Evolutionary conservation across 2,329 filamentous ascomycete species (phyloP).

Genomic region (Trichoderma brevicompactum): DNA sequence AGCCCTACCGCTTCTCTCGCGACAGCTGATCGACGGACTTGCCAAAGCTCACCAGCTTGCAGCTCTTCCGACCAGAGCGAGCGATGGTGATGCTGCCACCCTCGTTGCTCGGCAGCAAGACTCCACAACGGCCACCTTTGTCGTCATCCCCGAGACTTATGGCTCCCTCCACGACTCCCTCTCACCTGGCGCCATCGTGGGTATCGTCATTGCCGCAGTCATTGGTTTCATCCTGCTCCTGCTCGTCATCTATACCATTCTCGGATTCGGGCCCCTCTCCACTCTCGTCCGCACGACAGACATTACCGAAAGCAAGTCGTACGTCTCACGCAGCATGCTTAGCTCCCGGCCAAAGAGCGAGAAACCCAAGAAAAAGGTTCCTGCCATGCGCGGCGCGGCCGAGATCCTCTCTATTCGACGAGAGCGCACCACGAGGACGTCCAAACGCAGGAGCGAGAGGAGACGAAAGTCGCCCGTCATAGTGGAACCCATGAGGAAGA

Average conservation of each 20-base stretch:
- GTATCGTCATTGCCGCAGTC: constrained; percentile 52
- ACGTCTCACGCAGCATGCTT: constrained; percentile 31
- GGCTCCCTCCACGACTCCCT: constrained; percentile 45
- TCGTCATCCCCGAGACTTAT: constrained; percentile 45
- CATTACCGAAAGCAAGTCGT: constrained; percentile 8
- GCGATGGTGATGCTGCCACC: not conserved
- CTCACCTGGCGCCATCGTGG: constrained; percentile 49
- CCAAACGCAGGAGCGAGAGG: constrained; percentile 34
- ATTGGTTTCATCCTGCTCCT: constrained; percentile 58
- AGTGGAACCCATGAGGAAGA: constrained; percentile 30
- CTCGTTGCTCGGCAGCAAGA: constrained; percentile 16
- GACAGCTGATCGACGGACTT: not conserved
- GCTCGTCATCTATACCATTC: constrained; percentile 55
- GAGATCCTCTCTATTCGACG: constrained; percentile 23
- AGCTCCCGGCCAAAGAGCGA: constrained; percentile 29
- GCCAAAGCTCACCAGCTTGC: not conserved
- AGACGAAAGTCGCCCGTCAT: constrained; percentile 28
- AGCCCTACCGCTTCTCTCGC: constrained; percentile 24
- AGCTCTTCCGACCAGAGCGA: not conserved
- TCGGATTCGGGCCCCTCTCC: constrained; percentile 49
- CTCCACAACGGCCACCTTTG: constrained; percentile 34
- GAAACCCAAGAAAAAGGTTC: constrained; percentile 22
- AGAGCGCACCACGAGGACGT: constrained; percentile 37
- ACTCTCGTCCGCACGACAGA: constrained; percentile 28
- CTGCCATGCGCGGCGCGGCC: constrained; percentile 17